Evolutionary conservation across 2,329 filamentous ascomycete genomes (phyloP), one percentile per base, ranked within the genome.

Genomic region (Septoria petroselini): DNA sequence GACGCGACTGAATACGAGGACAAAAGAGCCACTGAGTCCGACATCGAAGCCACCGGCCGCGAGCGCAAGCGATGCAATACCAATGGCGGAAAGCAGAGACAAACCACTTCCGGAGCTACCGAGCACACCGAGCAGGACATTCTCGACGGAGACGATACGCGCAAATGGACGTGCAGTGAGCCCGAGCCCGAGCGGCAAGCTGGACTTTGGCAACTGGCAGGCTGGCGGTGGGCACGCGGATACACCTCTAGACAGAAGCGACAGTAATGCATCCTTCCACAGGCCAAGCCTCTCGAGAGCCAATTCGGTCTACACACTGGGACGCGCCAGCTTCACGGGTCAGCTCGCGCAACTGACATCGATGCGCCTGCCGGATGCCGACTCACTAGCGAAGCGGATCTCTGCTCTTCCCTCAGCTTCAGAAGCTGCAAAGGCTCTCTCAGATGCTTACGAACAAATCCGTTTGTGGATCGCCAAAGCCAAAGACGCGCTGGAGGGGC

Each of bases 391-490:
- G 21, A 86, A 83, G 56, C 88, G 85, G 64, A 90, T 98, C 41
- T 82, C 84, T 7, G 84, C 88, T 12, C 93, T 97, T 40, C 83
- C 89, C 7, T 93, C 87, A 0, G 89, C 91, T 2, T 83, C 87
- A 52, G 81, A 84, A n/a, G 93, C 91, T 19, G 83, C 89, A 7
- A 86, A 82, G 53, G 89, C 90, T 0, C 77, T 97, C 47, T 85
- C 88, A 58, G 86, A 88, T 59, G 89, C 91, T 8, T 89, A 91
- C 3, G 88, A 94, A 54, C 91, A 97, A 69, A 97, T 98, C 58
- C 81, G 86, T 56, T 85, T 86, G 63, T 98, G 93, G 93, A 95
- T 96, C 65, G 80, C 81, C 57, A 96, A 96, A 68, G 91, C 91
- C 0, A 85, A 85, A 0, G 89, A 95, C 62, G 91, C 97, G 25